Percentiles rank a stretch among this genome's conserved stretches.
Conservation (phyloP, 129 eudicot species). For the Tanacetum coccineum region DNA sequence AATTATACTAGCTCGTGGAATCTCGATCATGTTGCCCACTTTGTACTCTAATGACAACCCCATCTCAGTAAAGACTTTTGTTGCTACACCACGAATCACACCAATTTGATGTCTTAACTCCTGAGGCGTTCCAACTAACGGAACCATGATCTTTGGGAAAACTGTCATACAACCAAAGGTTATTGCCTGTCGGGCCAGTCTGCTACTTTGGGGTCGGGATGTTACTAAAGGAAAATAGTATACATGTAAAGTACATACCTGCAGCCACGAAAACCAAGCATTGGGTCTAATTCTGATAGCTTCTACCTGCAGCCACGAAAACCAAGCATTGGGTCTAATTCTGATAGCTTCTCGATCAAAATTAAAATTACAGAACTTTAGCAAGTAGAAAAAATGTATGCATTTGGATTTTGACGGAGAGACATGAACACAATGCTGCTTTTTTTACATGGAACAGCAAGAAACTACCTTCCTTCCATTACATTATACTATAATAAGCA, state of each 20-base stretch:
- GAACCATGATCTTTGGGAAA: slow-evolving; percentile 95
- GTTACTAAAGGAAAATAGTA: neutral
- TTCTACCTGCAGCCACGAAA: slow-evolving; percentile 99
- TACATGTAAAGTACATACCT: slow-evolving; percentile 39
- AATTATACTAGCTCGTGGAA: slow-evolving; percentile 93
- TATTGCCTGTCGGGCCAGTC: neutral
- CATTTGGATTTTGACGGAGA: no score
- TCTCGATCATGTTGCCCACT: slow-evolving; percentile 98
- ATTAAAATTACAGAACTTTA: no score
- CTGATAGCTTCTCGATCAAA: slow-evolving; percentile 85
- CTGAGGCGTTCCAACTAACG: slow-evolving; percentile 97
- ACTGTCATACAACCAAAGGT: slow-evolving; percentile 34
- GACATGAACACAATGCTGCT: no score
- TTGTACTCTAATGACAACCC: slow-evolving; percentile 63
- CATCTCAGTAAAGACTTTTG: slow-evolving; percentile 78
- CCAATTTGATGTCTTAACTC: slow-evolving; percentile 73
- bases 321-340: slow-evolving; percentile 99
- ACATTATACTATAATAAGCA: no score
- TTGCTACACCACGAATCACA: slow-evolving; percentile 59
- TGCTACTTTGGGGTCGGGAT: no score
- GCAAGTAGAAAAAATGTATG: no score
- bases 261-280: slow-evolving; percentile 99
- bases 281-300: slow-evolving; percentile 93
- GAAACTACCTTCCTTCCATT: no score
- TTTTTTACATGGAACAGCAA: no score